Conservation (phyloP, 2,329 filamentous ascomycete species). For the Colletotrichum aenigma region DNA sequence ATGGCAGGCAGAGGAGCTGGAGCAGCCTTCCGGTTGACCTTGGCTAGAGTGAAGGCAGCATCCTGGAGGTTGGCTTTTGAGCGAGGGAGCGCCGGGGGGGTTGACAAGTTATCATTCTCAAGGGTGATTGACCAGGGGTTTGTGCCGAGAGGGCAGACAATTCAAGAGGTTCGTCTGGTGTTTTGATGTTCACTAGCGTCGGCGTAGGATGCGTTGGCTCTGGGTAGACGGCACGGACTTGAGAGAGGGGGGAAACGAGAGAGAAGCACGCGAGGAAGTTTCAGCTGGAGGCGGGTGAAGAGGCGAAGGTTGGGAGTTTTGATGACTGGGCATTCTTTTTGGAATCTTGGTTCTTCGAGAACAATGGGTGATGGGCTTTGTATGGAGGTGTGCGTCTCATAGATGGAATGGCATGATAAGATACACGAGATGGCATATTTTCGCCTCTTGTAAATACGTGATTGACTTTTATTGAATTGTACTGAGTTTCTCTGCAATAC, state of each 20-base stretch:
- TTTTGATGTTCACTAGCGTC: constrained; percentile 14
- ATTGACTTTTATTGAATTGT: neutral
- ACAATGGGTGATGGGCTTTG: neutral
- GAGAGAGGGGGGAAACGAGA: neutral
- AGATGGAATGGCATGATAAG: neutral
- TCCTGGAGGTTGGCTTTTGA: neutral
- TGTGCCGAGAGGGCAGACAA: neutral
- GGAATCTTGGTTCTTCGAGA: neutral
- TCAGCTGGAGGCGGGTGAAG: neutral
- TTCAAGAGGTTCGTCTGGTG: neutral
- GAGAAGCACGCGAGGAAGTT: neutral
- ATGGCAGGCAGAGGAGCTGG: neutral
- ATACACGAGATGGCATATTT: neutral
- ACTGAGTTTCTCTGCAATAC: neutral
- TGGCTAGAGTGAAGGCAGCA: neutral
- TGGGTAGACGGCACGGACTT: constrained; percentile 13
- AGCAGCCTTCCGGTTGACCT: neutral
- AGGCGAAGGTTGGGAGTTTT: neutral
- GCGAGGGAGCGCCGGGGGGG: neutral
- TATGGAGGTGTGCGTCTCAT: constrained; percentile 4
- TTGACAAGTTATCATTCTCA: constrained; percentile 9
- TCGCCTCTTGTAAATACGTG: neutral
- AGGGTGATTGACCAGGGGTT: neutral
- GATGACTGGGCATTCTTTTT: neutral
- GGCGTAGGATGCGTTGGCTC: constrained; percentile 14